Percentiles rank a stretch among this genome's conserved stretches.
Evolutionary conservation across 345 rosid species (phyloP).

Genomic region (Toxicodendron radicans): DNA sequence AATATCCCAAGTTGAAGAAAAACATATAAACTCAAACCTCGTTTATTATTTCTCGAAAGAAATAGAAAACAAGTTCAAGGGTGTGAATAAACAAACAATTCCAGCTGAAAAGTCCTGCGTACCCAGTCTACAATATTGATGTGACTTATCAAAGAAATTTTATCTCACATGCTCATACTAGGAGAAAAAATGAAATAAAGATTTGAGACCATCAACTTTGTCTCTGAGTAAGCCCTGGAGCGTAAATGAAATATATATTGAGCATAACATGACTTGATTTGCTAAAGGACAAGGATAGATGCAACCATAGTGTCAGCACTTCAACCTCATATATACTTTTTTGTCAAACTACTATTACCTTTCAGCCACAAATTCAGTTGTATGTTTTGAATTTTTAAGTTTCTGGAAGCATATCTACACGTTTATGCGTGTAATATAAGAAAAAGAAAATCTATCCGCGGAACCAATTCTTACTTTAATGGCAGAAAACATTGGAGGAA

Average conservation of each 20-base stretch:
- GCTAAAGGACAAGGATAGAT: neutral
- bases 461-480: slow-evolving; percentile 66
- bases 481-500: slow-evolving; percentile 99
- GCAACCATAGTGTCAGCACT: neutral
- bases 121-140: neutral
- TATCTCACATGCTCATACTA: neutral
- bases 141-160: neutral
- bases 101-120: neutral
- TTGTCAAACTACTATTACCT: neutral
- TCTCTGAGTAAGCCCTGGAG: neutral
- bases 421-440: neutral
- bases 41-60: neutral
- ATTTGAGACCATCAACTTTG: neutral
- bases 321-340: neutral
- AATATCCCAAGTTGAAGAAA: neutral
- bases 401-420: neutral
- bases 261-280: neutral
- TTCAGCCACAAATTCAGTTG: neutral
- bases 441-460: neutral
- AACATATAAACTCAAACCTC: neutral
- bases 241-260: neutral
- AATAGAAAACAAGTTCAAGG: neutral
- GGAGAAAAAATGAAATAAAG: neutral
- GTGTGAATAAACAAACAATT: neutral
- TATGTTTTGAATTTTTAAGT: neutral